These are phyloP conservation scores for Colletotrichum sp. DNA, from an alignment of 2,329 filamentous ascomycete genomes.

Conservation along the genomic window DNA sequence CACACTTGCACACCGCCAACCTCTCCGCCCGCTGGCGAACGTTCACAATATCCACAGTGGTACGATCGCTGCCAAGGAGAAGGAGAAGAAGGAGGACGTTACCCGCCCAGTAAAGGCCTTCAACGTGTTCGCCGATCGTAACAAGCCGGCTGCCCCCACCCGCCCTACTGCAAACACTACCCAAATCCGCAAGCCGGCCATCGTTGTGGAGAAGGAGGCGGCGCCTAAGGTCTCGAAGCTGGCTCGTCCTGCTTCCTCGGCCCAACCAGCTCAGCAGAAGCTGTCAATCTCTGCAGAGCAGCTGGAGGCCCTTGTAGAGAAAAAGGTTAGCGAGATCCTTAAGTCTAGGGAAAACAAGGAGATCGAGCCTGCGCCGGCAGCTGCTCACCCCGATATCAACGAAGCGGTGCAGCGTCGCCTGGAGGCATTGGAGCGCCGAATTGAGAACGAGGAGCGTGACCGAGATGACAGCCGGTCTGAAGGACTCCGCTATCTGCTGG, in stretches of 20 bases:
- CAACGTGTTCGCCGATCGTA: slow-evolving; percentile 82
- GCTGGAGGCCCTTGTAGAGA: slow-evolving; percentile 91
- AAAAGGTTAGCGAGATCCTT: slow-evolving; percentile 87
- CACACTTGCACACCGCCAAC: slow-evolving; percentile 67
- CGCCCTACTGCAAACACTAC: slow-evolving; percentile 38
- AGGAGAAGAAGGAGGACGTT: slow-evolving; percentile 51
- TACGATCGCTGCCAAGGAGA: slow-evolving; percentile 53
- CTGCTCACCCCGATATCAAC: slow-evolving; percentile 60
- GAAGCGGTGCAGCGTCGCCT: slow-evolving; percentile 82
- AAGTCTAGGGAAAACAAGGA: slow-evolving; percentile 73
- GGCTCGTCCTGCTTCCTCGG: slow-evolving; percentile 31
- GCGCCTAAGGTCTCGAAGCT: slow-evolving; percentile 40
- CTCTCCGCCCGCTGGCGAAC: slow-evolving; percentile 77
- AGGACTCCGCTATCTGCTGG: slow-evolving; percentile 84
- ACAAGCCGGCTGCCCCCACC: slow-evolving; percentile 46
- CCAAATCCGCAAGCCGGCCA: slow-evolving; percentile 47
- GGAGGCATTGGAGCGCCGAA: slow-evolving; percentile 84
- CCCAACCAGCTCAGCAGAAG: slow-evolving; percentile 26
- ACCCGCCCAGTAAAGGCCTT: slow-evolving; percentile 84
- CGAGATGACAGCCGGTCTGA: slow-evolving; percentile 77
- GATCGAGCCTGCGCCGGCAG: slow-evolving; percentile 42
- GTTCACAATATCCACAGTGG: slow-evolving; percentile 75
- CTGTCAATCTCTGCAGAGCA: slow-evolving; percentile 69
- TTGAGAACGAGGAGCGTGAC: slow-evolving; percentile 64
- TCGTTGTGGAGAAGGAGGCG: slow-evolving; percentile 38